A percentile compares a stretch with the other conserved stretches of the same genome.
phyloP scores from a whole-genome alignment of 768 basidiomycete species.

The Sarcodon sp. region DNA sequence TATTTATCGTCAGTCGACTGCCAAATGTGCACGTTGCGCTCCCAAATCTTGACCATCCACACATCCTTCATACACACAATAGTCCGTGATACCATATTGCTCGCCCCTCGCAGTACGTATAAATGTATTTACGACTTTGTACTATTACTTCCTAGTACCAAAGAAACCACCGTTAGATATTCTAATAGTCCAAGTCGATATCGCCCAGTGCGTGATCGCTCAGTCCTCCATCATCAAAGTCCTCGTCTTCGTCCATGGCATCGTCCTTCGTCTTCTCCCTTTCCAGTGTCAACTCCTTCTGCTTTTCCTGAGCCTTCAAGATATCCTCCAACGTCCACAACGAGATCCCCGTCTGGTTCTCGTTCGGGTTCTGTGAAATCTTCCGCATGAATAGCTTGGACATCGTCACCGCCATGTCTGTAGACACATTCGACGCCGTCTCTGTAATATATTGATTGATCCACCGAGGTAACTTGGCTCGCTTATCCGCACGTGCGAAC shows the following conservation, averaged over 20 bases:
- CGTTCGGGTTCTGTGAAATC: slow-evolving; percentile 97
- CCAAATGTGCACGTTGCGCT: not conserved
- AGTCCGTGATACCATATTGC: slow-evolving; percentile 1
- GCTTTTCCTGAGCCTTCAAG: slow-evolving; percentile 73
- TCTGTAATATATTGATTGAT: slow-evolving; percentile 99
- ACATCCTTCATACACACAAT: slow-evolving; percentile 44
- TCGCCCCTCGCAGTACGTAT: not conserved
- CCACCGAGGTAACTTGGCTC: slow-evolving; percentile 95
- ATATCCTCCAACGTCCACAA: slow-evolving; percentile 94
- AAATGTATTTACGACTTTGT: not conserved
- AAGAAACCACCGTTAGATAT: slow-evolving; percentile 1
- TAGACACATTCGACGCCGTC: slow-evolving; percentile 91
- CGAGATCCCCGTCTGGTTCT: slow-evolving; percentile 89
- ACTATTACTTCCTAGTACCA: not conserved
- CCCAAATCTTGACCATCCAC: slow-evolving; percentile 12
- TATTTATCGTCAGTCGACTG: not conserved
- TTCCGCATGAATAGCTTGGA: slow-evolving; percentile 95
- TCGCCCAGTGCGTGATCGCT: slow-evolving; percentile 17
- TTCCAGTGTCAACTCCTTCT: slow-evolving; percentile 49
- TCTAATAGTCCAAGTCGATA: slow-evolving; percentile 12
- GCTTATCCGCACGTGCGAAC: slow-evolving; percentile 85
- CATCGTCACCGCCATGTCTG: slow-evolving; percentile 91
- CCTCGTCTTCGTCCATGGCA: slow-evolving; percentile 24
- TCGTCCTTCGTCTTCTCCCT: slow-evolving; percentile 20
- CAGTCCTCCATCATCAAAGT: slow-evolving; percentile 24